These are phyloP conservation scores for Clausena lansium DNA, from an alignment of 345 rosid genomes.

Conservation along the genomic window DNA sequence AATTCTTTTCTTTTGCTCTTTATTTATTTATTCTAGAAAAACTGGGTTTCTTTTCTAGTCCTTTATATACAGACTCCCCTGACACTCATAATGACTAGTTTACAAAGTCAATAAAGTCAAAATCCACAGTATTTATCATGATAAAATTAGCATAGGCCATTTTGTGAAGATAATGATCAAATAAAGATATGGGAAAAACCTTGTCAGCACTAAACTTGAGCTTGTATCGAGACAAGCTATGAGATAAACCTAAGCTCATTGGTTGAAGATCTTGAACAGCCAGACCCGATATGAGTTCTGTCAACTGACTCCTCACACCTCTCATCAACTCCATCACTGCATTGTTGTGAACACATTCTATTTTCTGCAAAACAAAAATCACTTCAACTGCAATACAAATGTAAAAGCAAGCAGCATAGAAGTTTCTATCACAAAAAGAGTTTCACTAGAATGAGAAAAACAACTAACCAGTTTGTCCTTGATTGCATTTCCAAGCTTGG, in stretches of 20 bases:
- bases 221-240: slow-evolving; percentile 87
- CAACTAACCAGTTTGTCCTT: slow-evolving; percentile 78
- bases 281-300: slow-evolving; percentile 80
- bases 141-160: background rate
- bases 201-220: slow-evolving; percentile 92
- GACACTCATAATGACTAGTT: background rate
- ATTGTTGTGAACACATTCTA: slow-evolving; percentile 86
- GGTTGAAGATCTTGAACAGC: slow-evolving; percentile 82
- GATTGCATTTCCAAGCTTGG: slow-evolving; percentile 89
- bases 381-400: slow-evolving; percentile 14
- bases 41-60: background rate
- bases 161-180: background rate
- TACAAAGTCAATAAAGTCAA: background rate
- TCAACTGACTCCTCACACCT: slow-evolving; percentile 81
- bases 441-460: background rate
- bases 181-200: slow-evolving; percentile 35
- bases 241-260: slow-evolving; percentile 95
- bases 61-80: background rate
- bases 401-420: background rate
- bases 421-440: background rate
- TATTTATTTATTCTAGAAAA: background rate
- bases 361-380: slow-evolving; percentile 51
- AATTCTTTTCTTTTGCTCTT: background rate
- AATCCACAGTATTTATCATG: background rate
- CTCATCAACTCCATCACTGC: slow-evolving; percentile 90